Evolutionary conservation across 129 eudicot species (phyloP).

Genomic region (carrot (Daucus carota)): DH1_v3.0 NC_030385.2:34534001-34534500

Average conservation of each 20-base stretch:
- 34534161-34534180: not conserved
- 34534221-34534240: not conserved
- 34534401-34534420: not conserved
- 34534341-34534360: not conserved
- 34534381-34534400: not conserved
- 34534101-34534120: not conserved
- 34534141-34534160: not conserved
- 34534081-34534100: not conserved
- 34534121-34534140: not conserved
- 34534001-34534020: not conserved
- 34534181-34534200: not conserved
- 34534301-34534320: not conserved
- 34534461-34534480: slow-evolving; percentile 13
- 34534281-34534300: not conserved
- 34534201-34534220: not conserved
- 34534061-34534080: not conserved
- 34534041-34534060: not conserved
- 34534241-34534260: not conserved
- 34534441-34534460: too few species aligned
- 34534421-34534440: too few species aligned
- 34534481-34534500: not conserved
- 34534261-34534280: not conserved
- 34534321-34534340: not conserved
- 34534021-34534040: not conserved
- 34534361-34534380: slow-evolving; percentile 2